Base-by-base conservation (phyloP, 805 yeast species). In the Myxozyma vanderwaltii region DNA sequence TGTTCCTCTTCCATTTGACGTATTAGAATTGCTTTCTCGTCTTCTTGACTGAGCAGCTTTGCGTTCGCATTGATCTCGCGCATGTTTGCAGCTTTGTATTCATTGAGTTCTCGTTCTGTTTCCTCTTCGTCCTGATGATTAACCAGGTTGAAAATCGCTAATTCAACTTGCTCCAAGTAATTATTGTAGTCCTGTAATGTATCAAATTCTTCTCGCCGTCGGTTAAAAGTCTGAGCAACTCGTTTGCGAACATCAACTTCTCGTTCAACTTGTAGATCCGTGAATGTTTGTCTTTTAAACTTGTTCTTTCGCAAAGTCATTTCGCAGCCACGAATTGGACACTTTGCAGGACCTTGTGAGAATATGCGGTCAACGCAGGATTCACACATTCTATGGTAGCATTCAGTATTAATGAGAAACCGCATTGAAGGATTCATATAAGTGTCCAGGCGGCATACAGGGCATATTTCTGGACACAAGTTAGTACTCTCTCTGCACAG, bases 301-400 rank as follows among this genome's bases (percentile, higher is more conserved):
- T 84, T 84, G 74, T 89, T 89, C 79, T 88, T 89, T 66, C 99
- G 79, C 63, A 94, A 77, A 10, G 86, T 89, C 77, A 87, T 89
- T 58, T 86, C 91, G 77, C 99, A 94, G 53, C 86, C 85, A 3
- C 91, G 88, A 72, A 91, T 92, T 1, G 99, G 99, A 72, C 99
- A 94, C 21, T 91, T 94, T 0, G 97, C 94, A 0, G 99, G 99
- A 2, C 99, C 99, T 51, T 88, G 76, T 5, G 96, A 84, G 71
- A 89, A 94, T 54, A 94, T 91, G 65, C 99, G 81, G 73, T 94
- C 98, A 44, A 92, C 98, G 75, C 99, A 94, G 1, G 96, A 85
- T 60, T 74, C 97, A 76, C 99, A 94, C 73, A 94, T 92, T 78
- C 90, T 92, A 72, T 94, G 99, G 71, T 94, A 94, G 75, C 99